Evolutionary conservation across 2,329 filamentous ascomycete species (phyloP), one percentile per base, ranked within the genome.

Genomic region (Blumeria hordei): DNA sequence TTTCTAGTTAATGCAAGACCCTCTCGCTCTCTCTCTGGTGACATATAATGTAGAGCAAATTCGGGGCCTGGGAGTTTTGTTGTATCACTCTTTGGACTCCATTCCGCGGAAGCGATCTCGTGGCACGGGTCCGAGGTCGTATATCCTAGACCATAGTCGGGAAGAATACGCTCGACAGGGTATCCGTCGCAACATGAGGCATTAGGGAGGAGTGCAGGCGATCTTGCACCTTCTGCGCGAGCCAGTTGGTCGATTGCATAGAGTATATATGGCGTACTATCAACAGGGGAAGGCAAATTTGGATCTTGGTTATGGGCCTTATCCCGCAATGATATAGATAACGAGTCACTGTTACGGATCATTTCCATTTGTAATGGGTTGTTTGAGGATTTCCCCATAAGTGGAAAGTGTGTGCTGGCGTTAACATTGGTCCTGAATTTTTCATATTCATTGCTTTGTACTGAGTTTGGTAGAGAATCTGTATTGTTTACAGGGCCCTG

Each of bases 231-330:
- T 56, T 81, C 81, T 62, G 84, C 78, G 51, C 83, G 74, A 6
- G 87, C 93, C 61, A 96, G 71, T 59, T 90, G 86, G 59, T 94
- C 85, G 59, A 96, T 78, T 43, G 90, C 88, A 66, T 92, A 93
- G 59, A 83, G 83, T 59, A 95, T 85, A 67, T 88, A 94, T 0
- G 87, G 88, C 8, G 80, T 83, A 63, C 94, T 84, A 63, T 94
- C 88, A 41, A 82, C 85, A 0, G 88, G 88, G 0, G 85, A 90
- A 2, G 74, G 71, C 11, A 72, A 69, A 54, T 69, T 69, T 14
- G 61, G 61, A 11, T 62, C 60, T 33, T 57, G 32, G 6, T 57
- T 56, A 28, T 44, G 49, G 34, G 58, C 60, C 41, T 43, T 44
- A 51, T 57, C 58, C 28, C 56, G 57, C 52, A 55, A 55, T 47